These are phyloP conservation scores for Botryosphaeria dothidea DNA, from an alignment of 2,329 filamentous ascomycete genomes.

Conservation along the genomic window DNA sequence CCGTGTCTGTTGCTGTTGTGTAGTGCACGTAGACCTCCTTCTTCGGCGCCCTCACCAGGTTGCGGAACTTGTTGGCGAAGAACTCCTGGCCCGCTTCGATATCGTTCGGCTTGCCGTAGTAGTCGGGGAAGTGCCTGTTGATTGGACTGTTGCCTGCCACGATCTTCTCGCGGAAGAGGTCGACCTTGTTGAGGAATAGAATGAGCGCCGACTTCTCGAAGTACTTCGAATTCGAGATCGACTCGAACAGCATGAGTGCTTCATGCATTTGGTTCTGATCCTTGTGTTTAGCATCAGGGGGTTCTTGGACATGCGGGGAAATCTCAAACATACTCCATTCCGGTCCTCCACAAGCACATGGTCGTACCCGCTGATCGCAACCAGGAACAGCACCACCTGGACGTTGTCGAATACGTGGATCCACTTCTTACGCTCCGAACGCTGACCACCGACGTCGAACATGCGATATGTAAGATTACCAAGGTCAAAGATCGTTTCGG, in stretches of 20 bases:
- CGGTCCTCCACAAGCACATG: constrained; percentile 96
- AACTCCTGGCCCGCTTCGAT: constrained; percentile 52
- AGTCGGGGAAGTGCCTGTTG: constrained; percentile 52
- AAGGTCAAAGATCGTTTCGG: constrained; percentile 89
- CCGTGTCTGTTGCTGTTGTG: constrained; percentile 54
- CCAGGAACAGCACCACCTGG: constrained; percentile 87
- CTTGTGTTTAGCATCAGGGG: constrained; percentile 21
- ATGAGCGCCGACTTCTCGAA: constrained; percentile 54
- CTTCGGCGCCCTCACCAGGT: constrained; percentile 50
- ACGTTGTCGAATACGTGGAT: constrained; percentile 96
- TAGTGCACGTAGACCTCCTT: constrained; percentile 56
- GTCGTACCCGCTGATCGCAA: constrained; percentile 94
- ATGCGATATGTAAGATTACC: constrained; percentile 93
- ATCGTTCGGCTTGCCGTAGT: constrained; percentile 44
- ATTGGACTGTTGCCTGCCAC: constrained; percentile 48
- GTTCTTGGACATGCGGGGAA: neutral
- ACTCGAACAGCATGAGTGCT: constrained; percentile 55
- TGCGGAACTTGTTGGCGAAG: constrained; percentile 53
- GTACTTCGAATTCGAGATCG: constrained; percentile 54
- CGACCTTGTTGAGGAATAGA: constrained; percentile 56
- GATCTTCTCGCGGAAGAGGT: constrained; percentile 54
- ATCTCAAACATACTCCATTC: constrained; percentile 71
- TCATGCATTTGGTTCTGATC: constrained; percentile 57
- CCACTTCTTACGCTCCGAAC: constrained; percentile 96
- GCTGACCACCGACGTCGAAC: constrained; percentile 92